Evolutionary conservation across 768 basidiomycete genomes (phyloP), one percentile per base, ranked within the genome.

Genomic region (Mrakia blollopis): DNA sequence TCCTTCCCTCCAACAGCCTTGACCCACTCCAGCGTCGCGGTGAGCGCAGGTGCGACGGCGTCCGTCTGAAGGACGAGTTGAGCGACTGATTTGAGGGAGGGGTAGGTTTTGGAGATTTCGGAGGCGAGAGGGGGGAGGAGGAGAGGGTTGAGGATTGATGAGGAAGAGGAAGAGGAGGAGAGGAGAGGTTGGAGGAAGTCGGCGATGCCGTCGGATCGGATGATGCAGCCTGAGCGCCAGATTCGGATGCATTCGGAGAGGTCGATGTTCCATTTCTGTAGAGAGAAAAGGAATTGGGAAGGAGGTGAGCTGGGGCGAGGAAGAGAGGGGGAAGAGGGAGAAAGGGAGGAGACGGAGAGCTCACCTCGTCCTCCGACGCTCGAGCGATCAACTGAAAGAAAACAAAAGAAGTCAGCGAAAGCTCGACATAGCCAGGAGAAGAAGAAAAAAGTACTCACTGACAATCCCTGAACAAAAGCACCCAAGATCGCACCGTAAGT

Each of bases 201-300:
- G 78, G 76, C 80, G 76, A 39, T 80, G 76, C 65, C 74, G 61
- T 28, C 80, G 79, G 81, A 60, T 9, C n/a, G 25, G 57, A 83
- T 83, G 76, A 83, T 83, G 75, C 82, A 83, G 41, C 84, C 84
- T 37, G 81, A 81, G n/a, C 81, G 72, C 83, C 83, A 82, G 74
- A 83, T 83, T 52, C 74, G 68, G 52, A 82, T 78, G 75, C 82
- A 82, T 23, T 76, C 69, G 0, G 79, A 78, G 25, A 84, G 79
- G 9, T 75, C 73, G 69, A 84, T 79, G 73, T 79, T 78, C 82
- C 83, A 83, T 68, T 80, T 78, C 79, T 82, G 50, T 14, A 71
- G 47, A 67, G 65, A 62, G 65, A 32, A 47, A 11, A 44, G 57
- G 54, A 35, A 61, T 37, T 32, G 50, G 35, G 32, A 25, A 54